Conservation (phyloP, 73 alveolate species). For the Paramecium sexaurelia region DNA sequence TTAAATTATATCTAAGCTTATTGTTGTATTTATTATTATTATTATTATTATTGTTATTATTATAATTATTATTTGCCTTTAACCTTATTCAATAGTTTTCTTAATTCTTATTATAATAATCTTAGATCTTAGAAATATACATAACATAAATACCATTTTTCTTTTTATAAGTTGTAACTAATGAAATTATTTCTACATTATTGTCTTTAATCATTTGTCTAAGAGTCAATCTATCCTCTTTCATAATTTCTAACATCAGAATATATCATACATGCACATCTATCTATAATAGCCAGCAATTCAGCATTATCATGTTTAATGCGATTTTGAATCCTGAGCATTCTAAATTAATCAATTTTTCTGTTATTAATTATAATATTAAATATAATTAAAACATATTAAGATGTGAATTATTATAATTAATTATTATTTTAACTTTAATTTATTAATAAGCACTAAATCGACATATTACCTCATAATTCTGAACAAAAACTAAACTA, state of each 20-base stretch:
- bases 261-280: constrained; percentile 30
- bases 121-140: neutral
- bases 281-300: constrained; percentile 16
- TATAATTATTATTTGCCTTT: neutral
- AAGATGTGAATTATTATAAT: too few relatives aligned
- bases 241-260: constrained; percentile 25
- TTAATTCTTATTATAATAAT: constrained; percentile 8
- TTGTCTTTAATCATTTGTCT: constrained; percentile 21
- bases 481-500: too few relatives aligned
- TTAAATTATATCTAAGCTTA: neutral
- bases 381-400: neutral
- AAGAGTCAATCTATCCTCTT: constrained; percentile 18
- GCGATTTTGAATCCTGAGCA: constrained; percentile 53
- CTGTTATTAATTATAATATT: constrained; percentile 34
- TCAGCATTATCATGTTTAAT: constrained; percentile 48
- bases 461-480: too few relatives aligned
- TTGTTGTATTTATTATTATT: neutral
- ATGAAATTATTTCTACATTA: constrained; percentile 34
- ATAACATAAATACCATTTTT: neutral
- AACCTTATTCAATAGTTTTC: neutral
- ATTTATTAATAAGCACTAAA: too few relatives aligned
- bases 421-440: too few relatives aligned
- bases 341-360: constrained; percentile 34
- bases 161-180: constrained; percentile 45
- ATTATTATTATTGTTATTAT: neutral